Base-by-base conservation (phyloP, 371 early-diverging fungal species). In the Apophysomyces elegans region DNA sequence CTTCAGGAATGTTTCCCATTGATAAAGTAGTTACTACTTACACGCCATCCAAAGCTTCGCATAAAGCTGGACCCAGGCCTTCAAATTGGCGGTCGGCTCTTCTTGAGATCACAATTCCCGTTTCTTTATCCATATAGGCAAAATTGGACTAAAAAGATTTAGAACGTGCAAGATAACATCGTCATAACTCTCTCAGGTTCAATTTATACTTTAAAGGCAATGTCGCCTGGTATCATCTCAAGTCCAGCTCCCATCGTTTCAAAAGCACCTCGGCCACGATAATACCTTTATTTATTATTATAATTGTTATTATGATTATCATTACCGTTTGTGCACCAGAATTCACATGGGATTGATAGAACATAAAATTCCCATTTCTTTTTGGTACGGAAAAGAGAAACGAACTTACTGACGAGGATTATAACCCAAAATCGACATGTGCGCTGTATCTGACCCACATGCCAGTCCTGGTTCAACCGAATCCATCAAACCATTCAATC, bases 391-490 rank as follows among this genome's bases (percentile, higher is more conserved):
- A 26, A 26, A 26, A 26, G 32, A 26, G 2, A 26, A 26, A 26
- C 32, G 32, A 7, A 58, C 67, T 61, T 71, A 71, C 72, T 67
- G 39, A n/a, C 70, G 65, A 44, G 68, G 72, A 58, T 64, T 68
- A 36, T 65, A 72, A 11, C 69, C 67, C 16, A 76, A 63, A 35
- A 68, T 72, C 1, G 73, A 72, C 72, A 71, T 71, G 50, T 85
- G 85, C 0, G 85, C 85, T 16, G 85, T 85, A 63, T 85, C 85
- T 14, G 83, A 84, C 7, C 85, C 85, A 63, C 85, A 85, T 0
- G 85, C 85, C 47, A 83, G 70, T 2, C 85, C 85, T 18, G 84
- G 83, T 58, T 84, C 85, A 12, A 85, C 85, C 1, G 85, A 83
- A 64, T 85, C 85, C 65, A 85, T 58, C 7, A 85, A 65, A 5